phyloP scores from a whole-genome alignment of 805 yeast species.

The Zygoascus tannicola region DNA sequence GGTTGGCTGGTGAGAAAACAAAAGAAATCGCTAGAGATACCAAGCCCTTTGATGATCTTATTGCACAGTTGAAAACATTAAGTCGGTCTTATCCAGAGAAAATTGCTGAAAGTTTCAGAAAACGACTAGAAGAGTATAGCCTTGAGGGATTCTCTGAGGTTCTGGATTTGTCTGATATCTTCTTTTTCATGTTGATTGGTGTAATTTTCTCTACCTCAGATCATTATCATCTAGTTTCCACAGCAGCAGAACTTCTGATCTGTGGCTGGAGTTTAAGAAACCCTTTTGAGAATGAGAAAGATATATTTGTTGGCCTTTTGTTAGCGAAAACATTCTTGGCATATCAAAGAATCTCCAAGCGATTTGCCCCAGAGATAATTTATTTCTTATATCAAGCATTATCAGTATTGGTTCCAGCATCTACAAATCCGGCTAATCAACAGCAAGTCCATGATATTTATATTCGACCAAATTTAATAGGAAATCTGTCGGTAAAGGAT shows the following conservation, averaged over 20 bases:
- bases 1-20: not conserved
- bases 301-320: slow-evolving; percentile 51
- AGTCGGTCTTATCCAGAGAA: slow-evolving; percentile 57
- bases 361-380: slow-evolving; percentile 73
- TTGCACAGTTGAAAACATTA: slow-evolving; percentile 40
- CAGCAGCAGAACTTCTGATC: slow-evolving; percentile 71
- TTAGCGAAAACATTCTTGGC: slow-evolving; percentile 54
- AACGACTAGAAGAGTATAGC: slow-evolving; percentile 39
- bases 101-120: slow-evolving; percentile 55
- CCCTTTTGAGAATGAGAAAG: slow-evolving; percentile 32
- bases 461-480: not conserved
- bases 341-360: slow-evolving; percentile 72
- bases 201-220: slow-evolving; percentile 86
- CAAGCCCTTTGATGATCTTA: slow-evolving; percentile 13
- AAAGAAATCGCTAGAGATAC: slow-evolving; percentile 4
- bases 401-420: slow-evolving; percentile 1
- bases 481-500: not conserved
- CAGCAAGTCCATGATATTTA: not conserved
- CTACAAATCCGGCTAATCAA: not conserved
- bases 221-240: slow-evolving; percentile 83
- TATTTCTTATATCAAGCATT: slow-evolving; percentile 30
- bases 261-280: slow-evolving; percentile 55
- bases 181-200: slow-evolving; percentile 66
- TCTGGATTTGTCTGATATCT: slow-evolving; percentile 42
- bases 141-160: slow-evolving; percentile 3